Conservation (phyloP, 1,284 basidiomycete species). For the Hemileccinum hortonii region DNA sequence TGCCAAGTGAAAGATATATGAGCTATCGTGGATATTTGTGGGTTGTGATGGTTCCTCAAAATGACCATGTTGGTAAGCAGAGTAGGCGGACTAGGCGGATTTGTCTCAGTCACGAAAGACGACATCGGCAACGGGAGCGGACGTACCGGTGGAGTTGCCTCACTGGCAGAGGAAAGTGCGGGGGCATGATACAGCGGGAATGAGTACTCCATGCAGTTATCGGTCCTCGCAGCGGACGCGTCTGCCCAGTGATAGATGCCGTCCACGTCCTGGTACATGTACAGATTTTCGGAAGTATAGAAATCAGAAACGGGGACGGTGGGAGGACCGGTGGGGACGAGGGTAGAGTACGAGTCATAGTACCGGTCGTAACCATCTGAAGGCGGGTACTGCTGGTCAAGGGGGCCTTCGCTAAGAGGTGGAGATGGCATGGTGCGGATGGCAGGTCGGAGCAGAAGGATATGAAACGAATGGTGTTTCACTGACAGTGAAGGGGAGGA, state of each 20-base stretch:
- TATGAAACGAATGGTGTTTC: conserved; percentile 25
- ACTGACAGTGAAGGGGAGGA: conserved; percentile 3
- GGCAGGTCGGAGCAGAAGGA: conserved; percentile 1
- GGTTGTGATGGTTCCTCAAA: conserved; percentile 16
- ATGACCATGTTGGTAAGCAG: conserved; percentile 20
- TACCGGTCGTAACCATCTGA: conserved; percentile 23
- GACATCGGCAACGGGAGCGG: neutral
- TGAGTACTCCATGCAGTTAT: conserved; percentile 23
- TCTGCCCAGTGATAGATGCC: conserved; percentile 32
- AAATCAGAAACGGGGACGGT: conserved; percentile 21
- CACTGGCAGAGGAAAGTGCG: conserved; percentile 18
- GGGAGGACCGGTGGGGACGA: conserved; percentile 9
- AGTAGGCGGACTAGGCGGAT: conserved; percentile 16
- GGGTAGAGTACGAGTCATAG: conserved; percentile 25
- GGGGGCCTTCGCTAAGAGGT: conserved; percentile 20
- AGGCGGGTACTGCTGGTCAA: conserved; percentile 20
- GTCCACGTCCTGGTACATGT: conserved; percentile 31
- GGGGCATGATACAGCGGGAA: conserved; percentile 22
- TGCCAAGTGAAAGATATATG: conserved; percentile 24
- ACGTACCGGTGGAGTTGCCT: conserved; percentile 21
- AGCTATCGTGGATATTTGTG: conserved; percentile 19
- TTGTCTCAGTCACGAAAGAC: conserved; percentile 8
- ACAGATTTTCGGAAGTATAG: conserved; percentile 30
- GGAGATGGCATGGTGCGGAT: conserved; percentile 24
- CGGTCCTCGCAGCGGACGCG: conserved; percentile 26